Conservation (phyloP, 2,329 filamentous ascomycete species). For the Blastomyces silverae region DNA sequence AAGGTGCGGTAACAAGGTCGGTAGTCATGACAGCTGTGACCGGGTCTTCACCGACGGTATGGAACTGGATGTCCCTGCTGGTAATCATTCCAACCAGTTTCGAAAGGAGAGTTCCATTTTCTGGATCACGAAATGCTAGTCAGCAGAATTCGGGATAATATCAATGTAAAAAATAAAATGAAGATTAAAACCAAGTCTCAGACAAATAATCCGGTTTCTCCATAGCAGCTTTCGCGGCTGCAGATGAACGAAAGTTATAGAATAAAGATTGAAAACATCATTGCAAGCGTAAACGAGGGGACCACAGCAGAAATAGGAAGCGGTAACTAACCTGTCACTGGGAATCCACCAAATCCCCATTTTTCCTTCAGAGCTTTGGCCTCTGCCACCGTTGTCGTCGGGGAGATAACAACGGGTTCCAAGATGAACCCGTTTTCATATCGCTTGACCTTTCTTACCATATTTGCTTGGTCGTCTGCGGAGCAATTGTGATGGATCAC, state of each 20-base stretch:
- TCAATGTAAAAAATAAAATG: constrained; percentile 14
- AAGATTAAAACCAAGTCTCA: constrained; percentile 35
- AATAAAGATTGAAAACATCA: constrained; percentile 62
- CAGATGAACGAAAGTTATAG: constrained; percentile 99
- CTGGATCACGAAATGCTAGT: constrained; percentile 45
- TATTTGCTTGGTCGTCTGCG: constrained; percentile 93
- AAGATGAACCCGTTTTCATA: constrained; percentile 99
- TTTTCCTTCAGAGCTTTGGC: constrained; percentile 90
- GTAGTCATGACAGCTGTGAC: constrained; percentile 93
- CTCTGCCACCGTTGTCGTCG: constrained; percentile 80
- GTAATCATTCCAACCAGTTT: constrained; percentile 97
- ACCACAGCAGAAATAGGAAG: constrained; percentile 21
- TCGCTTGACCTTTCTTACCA: constrained; percentile 98
- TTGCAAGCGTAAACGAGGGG: constrained; percentile 36
- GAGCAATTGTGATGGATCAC: constrained; percentile 99
- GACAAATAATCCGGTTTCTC: constrained; percentile 58
- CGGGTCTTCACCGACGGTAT: constrained; percentile 62
- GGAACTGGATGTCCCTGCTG: constrained; percentile 96
- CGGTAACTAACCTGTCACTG: constrained; percentile 79
- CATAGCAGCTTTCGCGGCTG: constrained; percentile 80
- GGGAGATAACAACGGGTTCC: constrained; percentile 86
- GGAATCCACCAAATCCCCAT: constrained; percentile 98
- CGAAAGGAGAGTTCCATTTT: constrained; percentile 84
- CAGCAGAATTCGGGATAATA: constrained; percentile 22
- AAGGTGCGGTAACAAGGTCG: constrained; percentile 78